These are phyloP conservation scores for Peribolospora kevripleyi DNA, from an alignment of 768 basidiomycete species.

Conservation along the genomic window DNA sequence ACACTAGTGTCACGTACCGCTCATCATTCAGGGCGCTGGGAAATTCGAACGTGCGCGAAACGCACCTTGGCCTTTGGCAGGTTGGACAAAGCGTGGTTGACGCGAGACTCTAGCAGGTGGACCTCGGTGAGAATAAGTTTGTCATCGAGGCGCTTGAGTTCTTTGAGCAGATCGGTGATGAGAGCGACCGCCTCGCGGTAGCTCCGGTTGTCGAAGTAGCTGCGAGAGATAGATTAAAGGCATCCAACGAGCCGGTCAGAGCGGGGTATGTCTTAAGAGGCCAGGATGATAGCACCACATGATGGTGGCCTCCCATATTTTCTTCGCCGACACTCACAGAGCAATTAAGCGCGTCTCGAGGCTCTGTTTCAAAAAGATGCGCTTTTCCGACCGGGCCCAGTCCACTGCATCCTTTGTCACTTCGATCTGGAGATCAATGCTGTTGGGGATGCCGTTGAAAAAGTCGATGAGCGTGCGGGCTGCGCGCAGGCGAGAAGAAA, in stretches of 20 bases:
- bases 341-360: constrained; percentile 68
- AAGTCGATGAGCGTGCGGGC: constrained; percentile 83
- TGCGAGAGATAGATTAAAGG: constrained; percentile 1
- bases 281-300: neutral
- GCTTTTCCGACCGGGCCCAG: constrained; percentile 77
- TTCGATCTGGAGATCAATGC: constrained; percentile 47
- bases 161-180: constrained; percentile 68
- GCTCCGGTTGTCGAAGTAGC: constrained; percentile 39
- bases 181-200: constrained; percentile 54
- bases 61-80: constrained; percentile 65
- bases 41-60: neutral
- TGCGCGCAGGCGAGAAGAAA: constrained; percentile 16
- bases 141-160: constrained; percentile 80
- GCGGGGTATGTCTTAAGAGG: neutral
- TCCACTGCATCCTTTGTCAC: constrained; percentile 75
- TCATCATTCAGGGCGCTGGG: neutral
- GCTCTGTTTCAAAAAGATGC: constrained; percentile 85
- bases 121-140: constrained; percentile 96
- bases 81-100: constrained; percentile 73
- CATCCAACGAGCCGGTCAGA: constrained; percentile 4
- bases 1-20: neutral
- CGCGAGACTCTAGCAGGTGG: constrained; percentile 73
- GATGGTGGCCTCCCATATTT: neutral
- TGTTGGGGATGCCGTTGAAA: constrained; percentile 54
- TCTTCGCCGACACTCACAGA: constrained; percentile 21